Evolutionary conservation across 176 grass and related monocot species (phyloP), one percentile per base, ranked within the genome.

Genomic region (Zizania latifolia): DNA sequence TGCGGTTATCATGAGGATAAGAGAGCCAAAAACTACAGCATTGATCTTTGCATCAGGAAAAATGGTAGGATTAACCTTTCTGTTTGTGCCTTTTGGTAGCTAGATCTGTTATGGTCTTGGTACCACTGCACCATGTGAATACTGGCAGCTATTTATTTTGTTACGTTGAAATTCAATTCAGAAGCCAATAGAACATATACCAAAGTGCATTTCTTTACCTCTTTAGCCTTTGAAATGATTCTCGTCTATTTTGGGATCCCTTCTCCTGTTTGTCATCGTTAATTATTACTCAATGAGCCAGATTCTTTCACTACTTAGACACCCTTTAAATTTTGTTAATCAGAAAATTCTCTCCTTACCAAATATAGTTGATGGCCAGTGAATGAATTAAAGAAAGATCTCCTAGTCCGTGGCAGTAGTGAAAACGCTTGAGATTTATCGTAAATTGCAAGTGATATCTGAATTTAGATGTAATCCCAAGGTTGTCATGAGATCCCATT

Each of bases 1-100:
- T 80, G 90, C 90, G 4, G 90, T 92, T 62, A 92, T 92, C 71
- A 92, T 89, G 86, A 82, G 86, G 79, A 92, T 92, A 83, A 92
- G 90, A 85, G 90, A 92, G 59, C 90, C 86, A 46, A 92, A 92
- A 83, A 92, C 90, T 33, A 89, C 90, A 10, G 90, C 90, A 8
- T 39, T 92, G 86, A 85, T 92, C 60, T 92, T 92, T 81, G 90
- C 90, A 24, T 92, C 90, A 1, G 90, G 90, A 41, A 92, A 92
- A 80, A 92, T 92, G 90, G 90, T 89, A 71, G 80, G 75, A n/a
- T 35, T 10, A 32, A 55, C 6, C 37, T 38, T 26, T 57, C 32
- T 26, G 11, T 63, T n/a, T 34, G 59, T 66, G 4, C 39, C 50
- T 22, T 55, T 8, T 54, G 8, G 2, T 28, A 28, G 44, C 6